Evolutionary conservation across 768 basidiomycete species (phyloP), one percentile per base, ranked within the genome.

Genomic region (Nidula microcarpa): DNA sequence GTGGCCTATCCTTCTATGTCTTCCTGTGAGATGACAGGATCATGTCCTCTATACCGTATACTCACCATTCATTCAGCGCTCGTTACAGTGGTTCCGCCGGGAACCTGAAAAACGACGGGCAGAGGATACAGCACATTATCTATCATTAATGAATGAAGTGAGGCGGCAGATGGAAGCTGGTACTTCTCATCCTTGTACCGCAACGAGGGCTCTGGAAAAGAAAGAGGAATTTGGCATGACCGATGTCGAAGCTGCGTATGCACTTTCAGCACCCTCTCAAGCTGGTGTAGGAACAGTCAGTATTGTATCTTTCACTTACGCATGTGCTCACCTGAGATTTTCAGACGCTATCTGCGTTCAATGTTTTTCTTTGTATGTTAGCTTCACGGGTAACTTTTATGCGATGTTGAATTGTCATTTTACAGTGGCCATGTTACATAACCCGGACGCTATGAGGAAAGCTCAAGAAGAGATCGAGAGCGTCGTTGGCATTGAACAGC

Each of bases 161-260:
- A 59, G 59, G 10, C 51, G 58, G 3, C 57, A 65, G 34, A 53
- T 66, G 46, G 52, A 47, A 14, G 52, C 52, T 23, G 65, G 62
- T 14, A 54, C 55, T 0, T 65, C 65, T 0, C 60, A 60, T 17
- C 57, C 66, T 3, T 66, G 74, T 33, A 77, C 75, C 51, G 70
- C 70, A 1, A 69, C 56, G 41, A 68, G 72, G 30, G 56, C 56
- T 7, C 49, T 53, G 50, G 23, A 48, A 23, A 48, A 47, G 18
- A 49, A 53, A 16, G 23, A n/a, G 6, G 49, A 57, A 33, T 57
- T 57, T 43, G 43, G 43, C 30, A 41, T 45, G 37, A 48, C 43
- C 35, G 50, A 33, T n/a, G 62, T 74, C 13, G 77, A 77, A 57
- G 72, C 71, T 53, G 75, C 76, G 0, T 79, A 74, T 54, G 64